Percentiles rank a stretch among this genome's conserved stretches.
phyloP scores from a whole-genome alignment of 2,329 filamentous ascomycete species.

The Fusarium abutilonis region DNA sequence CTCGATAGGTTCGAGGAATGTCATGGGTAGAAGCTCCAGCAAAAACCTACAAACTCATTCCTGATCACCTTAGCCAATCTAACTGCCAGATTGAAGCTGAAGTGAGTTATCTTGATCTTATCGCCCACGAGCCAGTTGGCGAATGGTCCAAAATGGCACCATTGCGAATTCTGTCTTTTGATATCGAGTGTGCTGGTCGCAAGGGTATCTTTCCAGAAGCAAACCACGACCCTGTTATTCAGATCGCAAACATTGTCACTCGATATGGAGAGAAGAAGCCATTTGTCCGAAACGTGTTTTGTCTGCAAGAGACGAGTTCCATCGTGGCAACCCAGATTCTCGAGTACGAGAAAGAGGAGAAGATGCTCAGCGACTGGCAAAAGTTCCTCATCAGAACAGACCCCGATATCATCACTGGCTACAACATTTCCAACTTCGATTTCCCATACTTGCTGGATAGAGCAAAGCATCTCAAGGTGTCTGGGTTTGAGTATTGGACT shows the following conservation, averaged over 20 bases:
- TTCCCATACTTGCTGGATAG: constrained; percentile 94
- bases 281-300: constrained; percentile 96
- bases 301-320: constrained; percentile 87
- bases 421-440: constrained; percentile 99
- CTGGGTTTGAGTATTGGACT: constrained; percentile 86
- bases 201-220: constrained; percentile 98
- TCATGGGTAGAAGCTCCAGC: constrained; percentile 92
- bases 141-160: constrained; percentile 99
- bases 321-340: constrained; percentile 96
- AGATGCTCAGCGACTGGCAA: constrained; percentile 93
- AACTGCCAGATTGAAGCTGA: constrained; percentile 96
- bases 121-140: constrained; percentile 87
- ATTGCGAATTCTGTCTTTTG: constrained; percentile 90
- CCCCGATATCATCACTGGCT: constrained; percentile 96
- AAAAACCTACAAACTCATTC: constrained; percentile 76
- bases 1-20: constrained; percentile 82
- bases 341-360: constrained; percentile 80
- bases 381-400: constrained; percentile 90
- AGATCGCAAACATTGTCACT: constrained; percentile 97
- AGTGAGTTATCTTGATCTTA: constrained; percentile 82
- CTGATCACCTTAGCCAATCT: constrained; percentile 75
- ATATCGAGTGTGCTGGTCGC: constrained; percentile 97
- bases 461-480: constrained; percentile 83
- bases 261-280: constrained; percentile 94
- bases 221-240: constrained; percentile 91